Evolutionary conservation across 2,329 filamentous ascomycete genomes (phyloP).

Genomic region (Ilyonectria destructans): DNA sequence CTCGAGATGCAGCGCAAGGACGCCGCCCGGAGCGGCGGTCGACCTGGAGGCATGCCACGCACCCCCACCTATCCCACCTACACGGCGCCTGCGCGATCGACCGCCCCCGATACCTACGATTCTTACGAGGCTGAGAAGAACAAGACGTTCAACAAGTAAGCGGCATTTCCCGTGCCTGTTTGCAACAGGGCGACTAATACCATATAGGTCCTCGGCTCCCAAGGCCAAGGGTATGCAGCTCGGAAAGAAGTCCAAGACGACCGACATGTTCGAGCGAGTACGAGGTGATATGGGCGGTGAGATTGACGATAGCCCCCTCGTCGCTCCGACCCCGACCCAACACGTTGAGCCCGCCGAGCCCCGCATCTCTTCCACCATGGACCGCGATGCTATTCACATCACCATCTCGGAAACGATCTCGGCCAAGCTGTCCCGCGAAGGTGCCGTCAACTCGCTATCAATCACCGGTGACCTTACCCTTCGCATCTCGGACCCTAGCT

Average conservation of each 20-base stretch:
- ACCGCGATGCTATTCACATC: conserved; percentile 90
- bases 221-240: conserved; percentile 99
- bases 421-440: conserved; percentile 90
- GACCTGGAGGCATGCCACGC: conserved; percentile 72
- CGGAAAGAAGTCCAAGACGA: conserved; percentile 98
- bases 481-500: conserved; percentile 87
- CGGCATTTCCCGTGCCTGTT: not conserved
- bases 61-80: conserved; percentile 91
- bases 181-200: conserved; percentile 28
- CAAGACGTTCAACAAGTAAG: conserved; percentile 86
- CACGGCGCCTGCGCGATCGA: conserved; percentile 82
- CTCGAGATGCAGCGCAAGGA: conserved; percentile 99
- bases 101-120: conserved; percentile 88
- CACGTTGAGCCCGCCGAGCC: conserved; percentile 68
- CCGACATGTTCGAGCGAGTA: conserved; percentile 97
- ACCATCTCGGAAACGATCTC: conserved; percentile 92
- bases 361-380: conserved; percentile 77
- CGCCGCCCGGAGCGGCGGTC: conserved; percentile 82
- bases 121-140: conserved; percentile 98
- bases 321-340: conserved; percentile 69
- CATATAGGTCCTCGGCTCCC: conserved; percentile 72
- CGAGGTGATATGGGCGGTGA: conserved; percentile 92
- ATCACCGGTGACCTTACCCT: conserved; percentile 95
- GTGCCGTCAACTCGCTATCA: conserved; percentile 86
- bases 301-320: conserved; percentile 83